Base-by-base conservation (phyloP, 139 green algal genomes). In the Deuterostichococcus epilithicus region DNA sequence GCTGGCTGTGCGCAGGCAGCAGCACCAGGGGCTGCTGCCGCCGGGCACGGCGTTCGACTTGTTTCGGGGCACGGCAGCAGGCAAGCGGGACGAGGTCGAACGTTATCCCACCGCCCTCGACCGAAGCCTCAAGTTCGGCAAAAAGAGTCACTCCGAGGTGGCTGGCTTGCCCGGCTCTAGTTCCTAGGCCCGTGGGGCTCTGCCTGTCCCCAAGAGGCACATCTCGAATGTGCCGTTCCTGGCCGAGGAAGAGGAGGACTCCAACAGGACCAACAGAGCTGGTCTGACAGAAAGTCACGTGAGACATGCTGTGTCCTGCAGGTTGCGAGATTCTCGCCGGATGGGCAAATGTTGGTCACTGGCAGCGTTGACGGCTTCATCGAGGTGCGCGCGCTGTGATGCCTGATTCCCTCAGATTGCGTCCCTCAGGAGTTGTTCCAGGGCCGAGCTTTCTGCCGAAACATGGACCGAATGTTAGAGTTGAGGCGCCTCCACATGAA, bases 311-410 rank as follows among this genome's bases (percentile, higher is more conserved):
- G 10, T 63, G 10, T 3, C 10, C 10, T 63, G 52, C 52, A 63
- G 52, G 52, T 78, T 45, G 94, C 92, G 0, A 75, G 81, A 60
- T 98, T 97, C 83, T 94, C 92, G 3, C 90, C 94, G 0, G 94
- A 99, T 77, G 95, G 95, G 60, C 86, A 92, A 70, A 87, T 91
- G 84, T 87, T 98, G 59, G 86, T 92, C 38, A 97, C 92, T 3
- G 96, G 96, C 72, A 96, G 88, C 69, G 90, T 93, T 65, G 96
- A 99, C 72, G 96, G 96, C 1, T 98, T 99, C 85, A 95, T 99
- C 39, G 95, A 98, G 90, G 90, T 95, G 70, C 1, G 75, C 26
- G 13, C 20, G 18, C 42, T 52, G 52, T 33, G 47, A 4, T 15
- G 13, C 52, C 26, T 5, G 18, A 63, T 3, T 63, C 52, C 26